Evolutionary conservation across 306 rosid genomes (phyloP).

Genomic region (Acacia acuminata): DNA sequence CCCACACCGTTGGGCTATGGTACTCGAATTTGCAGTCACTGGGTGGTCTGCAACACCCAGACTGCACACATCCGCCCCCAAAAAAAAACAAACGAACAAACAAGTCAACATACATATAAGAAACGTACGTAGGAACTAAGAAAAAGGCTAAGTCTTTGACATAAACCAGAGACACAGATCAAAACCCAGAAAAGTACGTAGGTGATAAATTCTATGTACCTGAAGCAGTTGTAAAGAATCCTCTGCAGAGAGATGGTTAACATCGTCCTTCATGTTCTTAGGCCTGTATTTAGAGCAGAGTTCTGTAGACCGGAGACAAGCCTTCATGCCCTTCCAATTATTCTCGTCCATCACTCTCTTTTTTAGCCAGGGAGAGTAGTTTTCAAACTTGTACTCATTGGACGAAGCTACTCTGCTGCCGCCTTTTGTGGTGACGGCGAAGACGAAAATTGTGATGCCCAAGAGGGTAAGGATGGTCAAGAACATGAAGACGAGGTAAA

Average conservation of each 20-base stretch:
- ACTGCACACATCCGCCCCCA: not conserved
- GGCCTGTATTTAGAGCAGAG: slow-evolving; percentile 41
- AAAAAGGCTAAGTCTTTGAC: not conserved
- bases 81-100: too few species aligned
- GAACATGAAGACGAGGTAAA: slow-evolving; percentile 66
- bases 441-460: slow-evolving; percentile 53
- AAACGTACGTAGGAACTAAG: too few species aligned
- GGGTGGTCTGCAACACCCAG: not conserved
- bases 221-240: slow-evolving; percentile 55
- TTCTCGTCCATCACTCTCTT: slow-evolving; percentile 47
- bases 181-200: too few species aligned
- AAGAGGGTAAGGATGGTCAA: slow-evolving; percentile 52
- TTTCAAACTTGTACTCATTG: slow-evolving; percentile 66
- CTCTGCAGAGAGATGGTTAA: slow-evolving; percentile 38
- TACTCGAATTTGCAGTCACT: not conserved
- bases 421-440: slow-evolving; percentile 62
- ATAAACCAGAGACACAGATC: too few species aligned
- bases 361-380: slow-evolving; percentile 78
- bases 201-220: slow-evolving; percentile 37
- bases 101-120: too few species aligned
- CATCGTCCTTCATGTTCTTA: slow-evolving; percentile 26
- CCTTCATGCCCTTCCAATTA: slow-evolving; percentile 57
- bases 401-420: slow-evolving; percentile 53
- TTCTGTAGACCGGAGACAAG: slow-evolving; percentile 50
- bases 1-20: not conserved